Base-by-base conservation (phyloP, 2,329 filamentous ascomycete genomes). In the Drechslera avenae region DNA sequence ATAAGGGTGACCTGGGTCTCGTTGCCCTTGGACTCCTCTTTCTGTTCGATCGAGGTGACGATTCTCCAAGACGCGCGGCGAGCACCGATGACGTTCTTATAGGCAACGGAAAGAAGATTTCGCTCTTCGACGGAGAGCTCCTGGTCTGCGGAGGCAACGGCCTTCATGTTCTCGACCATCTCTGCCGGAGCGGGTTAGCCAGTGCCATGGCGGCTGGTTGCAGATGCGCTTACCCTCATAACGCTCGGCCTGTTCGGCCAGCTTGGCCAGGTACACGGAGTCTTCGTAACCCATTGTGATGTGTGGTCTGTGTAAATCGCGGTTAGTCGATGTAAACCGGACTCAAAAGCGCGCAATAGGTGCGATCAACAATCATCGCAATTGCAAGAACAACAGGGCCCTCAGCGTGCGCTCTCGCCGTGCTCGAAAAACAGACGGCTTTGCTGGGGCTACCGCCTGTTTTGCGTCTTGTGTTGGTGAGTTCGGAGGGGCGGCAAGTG, bases 121-220 rank as follows among this genome's bases (percentile, higher is more conserved):
- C 92, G 90, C 86, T 97, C 92, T 81, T 97, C 93, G 66, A 97
- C 91, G 60, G 78, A 81, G 52, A 83, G 78, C 72, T 83, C 81
- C 73, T 81, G 79, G 71, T 82, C 78, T 67, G 93, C 90, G 66
- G 89, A 92, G 72, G 93, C 93, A 73, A 97, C 93, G 67, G 90
- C 87, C 87, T 97, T 97, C 93, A 97, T 97, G 86, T 97, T 96
- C 84, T 96, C 91, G 67, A 97, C 93, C 93, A 97, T 97, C 82
- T 97, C 93, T 97, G 79, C 52, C 62, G 18, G 39, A 36, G 44
- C 30, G 18, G 23, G 48, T 71, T 54, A 71, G 63, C 45, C 42
- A 34, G 44, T 48, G 12, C 21, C 18, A 30, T 48, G 36, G 40
- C 45, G 30, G 41, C 41, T 48, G 17, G 26, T 43, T 26, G 42